Evolutionary conservation across 306 rosid species (phyloP).

Genomic region (Amphicarpaea edgeworthii): DNA sequence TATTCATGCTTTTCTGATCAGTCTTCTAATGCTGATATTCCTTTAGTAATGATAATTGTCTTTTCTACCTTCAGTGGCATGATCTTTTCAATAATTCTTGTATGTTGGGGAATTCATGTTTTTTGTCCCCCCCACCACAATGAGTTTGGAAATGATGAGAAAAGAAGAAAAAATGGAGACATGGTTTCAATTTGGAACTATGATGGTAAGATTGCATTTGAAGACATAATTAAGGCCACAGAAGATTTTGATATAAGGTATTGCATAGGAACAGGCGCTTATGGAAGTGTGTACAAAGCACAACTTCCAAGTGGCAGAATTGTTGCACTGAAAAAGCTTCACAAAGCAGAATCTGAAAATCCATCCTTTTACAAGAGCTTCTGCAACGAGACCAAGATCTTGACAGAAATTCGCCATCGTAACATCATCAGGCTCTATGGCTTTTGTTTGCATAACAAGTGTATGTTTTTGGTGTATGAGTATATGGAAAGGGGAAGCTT

Average conservation of each 20-base stretch:
- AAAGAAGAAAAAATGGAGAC: conserved; percentile 31
- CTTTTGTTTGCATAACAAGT: conserved; percentile 28
- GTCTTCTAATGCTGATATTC: neutral
- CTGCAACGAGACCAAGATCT: conserved; percentile 18
- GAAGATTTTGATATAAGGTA: conserved; percentile 35
- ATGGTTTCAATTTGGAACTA: conserved; percentile 40
- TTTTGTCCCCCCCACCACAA: neutral
- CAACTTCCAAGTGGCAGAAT: conserved; percentile 26
- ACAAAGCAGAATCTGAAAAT: conserved; percentile 23
- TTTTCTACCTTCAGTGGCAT: neutral
- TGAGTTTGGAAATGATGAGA: neutral
- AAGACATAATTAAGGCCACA: conserved; percentile 39
- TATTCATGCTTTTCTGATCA: neutral
- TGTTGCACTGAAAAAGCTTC: conserved; percentile 44
- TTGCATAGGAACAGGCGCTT: conserved; percentile 43
- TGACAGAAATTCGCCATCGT: conserved; percentile 24
- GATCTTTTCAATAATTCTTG: neutral
- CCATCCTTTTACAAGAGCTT: conserved; percentile 37
- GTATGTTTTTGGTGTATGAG: conserved; percentile 40
- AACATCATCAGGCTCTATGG: conserved; percentile 30
- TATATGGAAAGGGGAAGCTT: conserved; percentile 47
- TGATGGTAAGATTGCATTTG: conserved; percentile 46
- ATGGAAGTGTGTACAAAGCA: conserved; percentile 44
- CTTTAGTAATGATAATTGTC: neutral
- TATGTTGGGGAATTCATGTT: neutral